Conservation (phyloP, 2,329 filamentous ascomycete species). For the Neopestalotiopsis sp. region DNA sequence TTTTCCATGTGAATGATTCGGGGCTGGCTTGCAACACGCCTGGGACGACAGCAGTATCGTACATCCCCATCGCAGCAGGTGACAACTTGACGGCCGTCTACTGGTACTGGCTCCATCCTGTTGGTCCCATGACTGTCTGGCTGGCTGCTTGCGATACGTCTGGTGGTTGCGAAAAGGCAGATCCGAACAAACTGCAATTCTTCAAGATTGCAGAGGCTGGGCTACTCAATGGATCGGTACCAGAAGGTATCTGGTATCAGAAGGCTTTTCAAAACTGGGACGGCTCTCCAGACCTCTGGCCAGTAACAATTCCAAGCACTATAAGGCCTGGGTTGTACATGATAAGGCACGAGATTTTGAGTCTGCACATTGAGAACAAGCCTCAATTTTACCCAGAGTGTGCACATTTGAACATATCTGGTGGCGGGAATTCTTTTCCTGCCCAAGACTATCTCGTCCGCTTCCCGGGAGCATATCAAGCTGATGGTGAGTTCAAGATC, state of each 20-base stretch:
- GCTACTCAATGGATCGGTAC: slow-evolving; percentile 38
- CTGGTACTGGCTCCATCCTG: slow-evolving; percentile 48
- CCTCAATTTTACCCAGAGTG: slow-evolving; percentile 51
- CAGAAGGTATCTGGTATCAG: slow-evolving; percentile 45
- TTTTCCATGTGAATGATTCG: slow-evolving; percentile 39
- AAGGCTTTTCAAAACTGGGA: slow-evolving; percentile 46
- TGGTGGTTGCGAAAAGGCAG: slow-evolving; percentile 31
- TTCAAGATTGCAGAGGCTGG: slow-evolving; percentile 49
- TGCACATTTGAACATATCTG: slow-evolving; percentile 42
- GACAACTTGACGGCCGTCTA: slow-evolving; percentile 45
- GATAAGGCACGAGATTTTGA: slow-evolving; percentile 58
- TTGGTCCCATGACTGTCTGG: slow-evolving; percentile 47
- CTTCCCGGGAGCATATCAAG: slow-evolving; percentile 43
- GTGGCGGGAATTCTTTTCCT: slow-evolving; percentile 34
- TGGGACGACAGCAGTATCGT: slow-evolving; percentile 38
- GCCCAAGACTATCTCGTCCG: slow-evolving; percentile 34
- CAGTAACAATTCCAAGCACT: slow-evolving; percentile 49
- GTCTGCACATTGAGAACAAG: slow-evolving; percentile 53
- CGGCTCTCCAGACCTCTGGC: slow-evolving; percentile 46
- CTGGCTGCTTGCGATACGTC: slow-evolving; percentile 37
- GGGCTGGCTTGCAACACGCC: slow-evolving; percentile 44
- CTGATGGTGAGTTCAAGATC: slow-evolving; percentile 35
- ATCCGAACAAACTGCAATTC: slow-evolving; percentile 40
- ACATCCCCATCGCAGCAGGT: slow-evolving; percentile 43
- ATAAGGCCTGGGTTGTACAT: slow-evolving; percentile 55